Conservation (phyloP, 2,329 filamentous ascomycete genomes). For the Alternaria sp. region DNA sequence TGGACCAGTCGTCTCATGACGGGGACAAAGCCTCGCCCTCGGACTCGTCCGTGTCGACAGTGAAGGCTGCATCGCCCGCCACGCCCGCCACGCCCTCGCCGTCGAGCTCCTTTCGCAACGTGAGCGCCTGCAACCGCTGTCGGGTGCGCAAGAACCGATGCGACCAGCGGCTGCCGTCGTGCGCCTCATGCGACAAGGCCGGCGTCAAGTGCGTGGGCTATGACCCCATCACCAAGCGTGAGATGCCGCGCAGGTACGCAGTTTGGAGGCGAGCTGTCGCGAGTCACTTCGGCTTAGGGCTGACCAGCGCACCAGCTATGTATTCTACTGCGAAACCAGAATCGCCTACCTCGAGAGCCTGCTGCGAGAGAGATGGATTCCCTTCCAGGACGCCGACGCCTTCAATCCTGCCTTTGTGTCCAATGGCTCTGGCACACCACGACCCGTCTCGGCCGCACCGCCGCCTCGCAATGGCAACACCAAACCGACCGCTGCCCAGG, state of each 20-base stretch:
- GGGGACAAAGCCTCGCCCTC: slow-evolving; percentile 44
- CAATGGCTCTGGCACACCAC: slow-evolving; percentile 39
- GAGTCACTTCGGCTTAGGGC: slow-evolving; percentile 11
- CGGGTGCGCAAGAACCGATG: slow-evolving; percentile 92
- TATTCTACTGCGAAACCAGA: slow-evolving; percentile 91
- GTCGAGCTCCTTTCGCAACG: slow-evolving; percentile 59
- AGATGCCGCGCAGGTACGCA: slow-evolving; percentile 77
- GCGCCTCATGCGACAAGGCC: slow-evolving; percentile 92
- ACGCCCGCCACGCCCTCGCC: slow-evolving; percentile 43
- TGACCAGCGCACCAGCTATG: slow-evolving; percentile 68
- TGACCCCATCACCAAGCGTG: slow-evolving; percentile 93
- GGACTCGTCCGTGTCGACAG: slow-evolving; percentile 32
- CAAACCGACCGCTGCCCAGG: slow-evolving; percentile 26
- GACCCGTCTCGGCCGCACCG: slow-evolving; percentile 18
- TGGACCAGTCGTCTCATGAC: slow-evolving; percentile 50
- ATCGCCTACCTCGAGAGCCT: slow-evolving; percentile 83
- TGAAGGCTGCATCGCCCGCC: slow-evolving; percentile 45
- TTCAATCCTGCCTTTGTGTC: slow-evolving; percentile 61
- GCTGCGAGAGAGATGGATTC: slow-evolving; percentile 72
- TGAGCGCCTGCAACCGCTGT: slow-evolving; percentile 90
- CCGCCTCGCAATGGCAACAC: slow-evolving; percentile 37
- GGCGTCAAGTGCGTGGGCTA: slow-evolving; percentile 91
- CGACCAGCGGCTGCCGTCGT: slow-evolving; percentile 90
- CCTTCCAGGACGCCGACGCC: slow-evolving; percentile 73
- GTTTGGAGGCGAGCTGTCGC: slow-evolving; percentile 5